Evolutionary conservation across 208 protist genomes (phyloP), one percentile per base, ranked within the genome.

Genomic region (Crithidia fasciculata): DNA sequence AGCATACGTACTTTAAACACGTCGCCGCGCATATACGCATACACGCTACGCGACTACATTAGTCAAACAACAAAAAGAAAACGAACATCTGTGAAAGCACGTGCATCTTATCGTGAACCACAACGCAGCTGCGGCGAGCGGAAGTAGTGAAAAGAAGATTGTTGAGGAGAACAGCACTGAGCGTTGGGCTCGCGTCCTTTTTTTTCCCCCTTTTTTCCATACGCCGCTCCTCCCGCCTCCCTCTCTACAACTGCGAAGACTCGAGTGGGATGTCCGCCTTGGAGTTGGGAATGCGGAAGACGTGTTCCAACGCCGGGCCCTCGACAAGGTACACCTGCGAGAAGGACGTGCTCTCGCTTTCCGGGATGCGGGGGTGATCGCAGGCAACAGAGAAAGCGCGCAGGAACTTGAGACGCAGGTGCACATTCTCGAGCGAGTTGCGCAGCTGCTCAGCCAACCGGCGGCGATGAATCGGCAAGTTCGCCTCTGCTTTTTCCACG

Each of bases 301-400:
- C 68, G 10, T 76, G 80, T n/a, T 79, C 72, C 55, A 88, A 76
- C 57, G 70, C 76, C 18, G 85, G 82, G 6, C 78, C 78, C 61
- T 95, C 83, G 5, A 95, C 37, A 7, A 92, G 74, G 69, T 86
- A 91, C 5, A 87, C 54, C 8, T 89, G 82, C 47, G 90, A 89
- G 57, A 92, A 95, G 54, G 80, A 86, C 9, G 63, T 60, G 12
- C 84, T 72, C 58, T 89, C 82, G n/a, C 59, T 76, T 57, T 82
- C 70, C 2, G 90, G 87, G 28, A 92, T 78, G 13, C 89, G 66
- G 2, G 90, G 90, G 69, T 89, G 77, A 63, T 95, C 90, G 41
- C 85, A 80, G 13, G 87, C 88, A 16, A 89, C 81, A 5, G 87
- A 83, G 76, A 95, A 92, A 36, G 80, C 70, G 37, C 87, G 87